phyloP scores from a whole-genome alignment of 805 yeast genomes.

The Starmerella roubikii region DNA sequence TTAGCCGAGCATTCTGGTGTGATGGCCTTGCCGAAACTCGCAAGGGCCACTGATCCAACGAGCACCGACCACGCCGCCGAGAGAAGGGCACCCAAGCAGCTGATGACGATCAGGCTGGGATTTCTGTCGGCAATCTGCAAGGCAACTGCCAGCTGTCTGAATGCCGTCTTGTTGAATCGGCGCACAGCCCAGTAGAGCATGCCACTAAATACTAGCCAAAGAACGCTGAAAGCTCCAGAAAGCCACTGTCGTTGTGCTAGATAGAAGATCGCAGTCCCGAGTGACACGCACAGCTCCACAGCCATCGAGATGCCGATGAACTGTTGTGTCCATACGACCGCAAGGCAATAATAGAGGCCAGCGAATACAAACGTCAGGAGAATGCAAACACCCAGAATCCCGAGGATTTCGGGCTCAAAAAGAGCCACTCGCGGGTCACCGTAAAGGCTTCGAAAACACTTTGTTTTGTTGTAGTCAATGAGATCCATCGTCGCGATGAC shows the following conservation, averaged over 20 bases:
- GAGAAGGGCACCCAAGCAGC: constrained; percentile 45
- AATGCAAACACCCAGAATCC: constrained; percentile 50
- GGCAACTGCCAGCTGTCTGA: constrained; percentile 53
- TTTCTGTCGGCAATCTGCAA: constrained; percentile 62
- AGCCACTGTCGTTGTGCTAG: constrained; percentile 57
- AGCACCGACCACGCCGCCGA: constrained; percentile 52
- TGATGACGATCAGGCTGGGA: constrained; percentile 54
- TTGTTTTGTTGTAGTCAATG: constrained; percentile 45
- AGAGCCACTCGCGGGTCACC: constrained; percentile 27
- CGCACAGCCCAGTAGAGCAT: constrained; percentile 64
- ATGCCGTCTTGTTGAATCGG: constrained; percentile 57
- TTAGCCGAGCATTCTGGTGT: constrained; percentile 30
- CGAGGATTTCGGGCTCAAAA: constrained; percentile 63
- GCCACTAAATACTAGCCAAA: constrained; percentile 51
- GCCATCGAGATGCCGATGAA: constrained; percentile 61
- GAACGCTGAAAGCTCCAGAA: constrained; percentile 62
- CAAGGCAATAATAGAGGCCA: constrained; percentile 40
- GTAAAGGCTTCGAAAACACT: constrained; percentile 51
- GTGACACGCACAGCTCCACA: constrained; percentile 49
- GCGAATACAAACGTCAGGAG: constrained; percentile 49
- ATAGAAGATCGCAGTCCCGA: constrained; percentile 67
- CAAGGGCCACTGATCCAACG: constrained; percentile 54
- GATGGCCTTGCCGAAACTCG: constrained; percentile 65
- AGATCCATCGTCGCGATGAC: constrained; percentile 59
- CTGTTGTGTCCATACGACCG: constrained; percentile 48